Base-by-base conservation (phyloP, 352 stramenopile species). In the Globisporangium perplexum region DNA sequence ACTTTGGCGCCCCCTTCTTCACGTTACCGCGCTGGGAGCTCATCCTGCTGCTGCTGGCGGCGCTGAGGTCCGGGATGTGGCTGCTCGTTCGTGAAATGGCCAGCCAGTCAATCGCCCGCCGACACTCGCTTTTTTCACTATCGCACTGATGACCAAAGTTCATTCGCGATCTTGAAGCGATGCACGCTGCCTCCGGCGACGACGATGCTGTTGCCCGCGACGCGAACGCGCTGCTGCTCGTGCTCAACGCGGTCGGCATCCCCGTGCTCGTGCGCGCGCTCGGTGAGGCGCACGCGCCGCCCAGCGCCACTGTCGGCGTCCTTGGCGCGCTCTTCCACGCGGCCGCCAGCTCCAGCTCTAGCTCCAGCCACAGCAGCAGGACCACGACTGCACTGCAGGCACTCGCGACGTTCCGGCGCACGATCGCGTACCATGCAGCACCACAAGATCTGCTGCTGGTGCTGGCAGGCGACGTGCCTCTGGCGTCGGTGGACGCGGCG, bases 1-100 rank as follows among this genome's bases (percentile, higher is more conserved):
- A 90, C 65, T 93, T 94, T 15, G 96, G 96, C 45, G 88, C 86
- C 1, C 80, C 77, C 65, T 89, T 91, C 68, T 88, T 93, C 26
- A 89, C 61, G 62, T 90, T 95, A 39, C 84, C 86, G 45, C 81
- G 83, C 58, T 92, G 78, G 28, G 79, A 76, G 68, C 87, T 96
- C 87, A 96, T 96, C n/a, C n/a, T n/a, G n/a, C n/a, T n/a, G n/a
- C n/a, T n/a, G n/a, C n/a, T n/a, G n/a, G n/a, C n/a, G n/a, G n/a
- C n/a, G n/a, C n/a, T n/a, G n/a, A n/a, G n/a, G n/a, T n/a, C n/a
- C n/a, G n/a, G n/a, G n/a, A n/a, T n/a, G n/a, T n/a, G n/a, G n/a
- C n/a, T n/a, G n/a, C n/a, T n/a, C n/a, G n/a, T n/a, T n/a, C n/a
- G n/a, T n/a, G n/a, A n/a, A n/a, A n/a, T n/a, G n/a, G n/a, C n/a